phyloP scores from a whole-genome alignment of 2,329 filamentous ascomycete genomes.

The Aspergillus sp. region DNA sequence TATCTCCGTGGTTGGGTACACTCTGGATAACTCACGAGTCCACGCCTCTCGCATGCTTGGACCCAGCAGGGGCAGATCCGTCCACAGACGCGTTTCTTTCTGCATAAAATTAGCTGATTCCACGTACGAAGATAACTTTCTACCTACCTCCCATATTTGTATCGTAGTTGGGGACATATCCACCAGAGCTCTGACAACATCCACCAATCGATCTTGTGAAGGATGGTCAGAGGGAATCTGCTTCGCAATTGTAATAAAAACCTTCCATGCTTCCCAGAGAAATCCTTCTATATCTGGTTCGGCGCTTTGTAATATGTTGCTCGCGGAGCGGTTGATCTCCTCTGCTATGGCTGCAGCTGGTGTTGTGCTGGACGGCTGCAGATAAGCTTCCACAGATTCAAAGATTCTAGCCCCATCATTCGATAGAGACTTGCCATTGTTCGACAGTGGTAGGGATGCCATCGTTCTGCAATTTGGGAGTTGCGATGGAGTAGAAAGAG shows the following conservation, averaged over 20 bases:
- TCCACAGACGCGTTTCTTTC: conserved; percentile 5
- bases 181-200: conserved; percentile 8
- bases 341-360: conserved; percentile 1
- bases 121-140: neutral
- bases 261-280: conserved; percentile 9
- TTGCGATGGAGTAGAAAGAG: neutral
- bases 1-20: neutral
- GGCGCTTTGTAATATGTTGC: neutral
- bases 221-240: conserved; percentile 9
- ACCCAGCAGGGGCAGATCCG: conserved; percentile 12
- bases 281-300: conserved; percentile 4
- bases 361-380: conserved; percentile 2
- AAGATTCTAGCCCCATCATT: neutral
- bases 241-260: conserved; percentile 6
- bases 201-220: conserved; percentile 9
- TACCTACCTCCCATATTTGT: conserved; percentile 8
- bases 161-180: conserved; percentile 7
- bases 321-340: conserved; percentile 5
- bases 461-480: neutral
- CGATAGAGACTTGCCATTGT: neutral
- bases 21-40: conserved; percentile 3
- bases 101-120: neutral
- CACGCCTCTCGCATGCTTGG: conserved; percentile 11
- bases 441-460: conserved; percentile 1
- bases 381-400: conserved; percentile 2